phyloP scores from a whole-genome alignment of 2,329 filamentous ascomycete species.

The Leptographium radiaticola region DNA sequence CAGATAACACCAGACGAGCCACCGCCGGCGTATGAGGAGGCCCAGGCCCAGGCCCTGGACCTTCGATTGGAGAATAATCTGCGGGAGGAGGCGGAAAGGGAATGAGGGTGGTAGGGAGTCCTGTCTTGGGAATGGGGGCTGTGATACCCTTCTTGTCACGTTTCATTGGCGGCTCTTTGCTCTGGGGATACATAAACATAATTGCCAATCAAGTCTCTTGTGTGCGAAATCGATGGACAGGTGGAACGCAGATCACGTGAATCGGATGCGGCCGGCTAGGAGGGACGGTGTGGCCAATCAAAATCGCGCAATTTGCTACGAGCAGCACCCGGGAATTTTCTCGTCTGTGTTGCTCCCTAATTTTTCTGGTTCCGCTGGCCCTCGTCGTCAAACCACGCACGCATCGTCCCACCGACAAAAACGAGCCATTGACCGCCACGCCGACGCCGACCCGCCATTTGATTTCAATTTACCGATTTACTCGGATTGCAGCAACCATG shows the following conservation, averaged over 20 bases:
- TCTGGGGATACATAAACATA: background rate
- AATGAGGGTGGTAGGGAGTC: constrained; percentile 15
- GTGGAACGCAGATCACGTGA: constrained; percentile 7
- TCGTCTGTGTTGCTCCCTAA: background rate
- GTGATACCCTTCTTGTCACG: constrained; percentile 7
- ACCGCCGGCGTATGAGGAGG: constrained; percentile 84
- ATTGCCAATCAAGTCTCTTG: background rate
- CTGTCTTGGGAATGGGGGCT: background rate
- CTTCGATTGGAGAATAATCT: constrained; percentile 55
- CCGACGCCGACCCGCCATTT: no score
- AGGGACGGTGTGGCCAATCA: constrained; percentile 7
- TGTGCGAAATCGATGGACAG: background rate
- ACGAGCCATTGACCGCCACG: background rate
- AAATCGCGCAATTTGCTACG: constrained; percentile 12
- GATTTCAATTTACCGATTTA: no score
- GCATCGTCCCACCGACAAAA: background rate
- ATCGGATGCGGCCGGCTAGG: constrained; percentile 10
- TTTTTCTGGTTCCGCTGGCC: background rate
- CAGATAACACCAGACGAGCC: constrained; percentile 52
- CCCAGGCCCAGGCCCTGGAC: constrained; percentile 56
- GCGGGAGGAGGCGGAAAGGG: constrained; percentile 57
- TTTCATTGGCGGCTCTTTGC: background rate
- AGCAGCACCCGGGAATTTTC: constrained; percentile 1
- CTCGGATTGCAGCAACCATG: constrained; percentile 29
- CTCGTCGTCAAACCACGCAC: background rate